Percentiles rank a stretch among this genome's conserved stretches.
phyloP scores from a whole-genome alignment of 345 rosid species.

The Litchi chinensis region DNA sequence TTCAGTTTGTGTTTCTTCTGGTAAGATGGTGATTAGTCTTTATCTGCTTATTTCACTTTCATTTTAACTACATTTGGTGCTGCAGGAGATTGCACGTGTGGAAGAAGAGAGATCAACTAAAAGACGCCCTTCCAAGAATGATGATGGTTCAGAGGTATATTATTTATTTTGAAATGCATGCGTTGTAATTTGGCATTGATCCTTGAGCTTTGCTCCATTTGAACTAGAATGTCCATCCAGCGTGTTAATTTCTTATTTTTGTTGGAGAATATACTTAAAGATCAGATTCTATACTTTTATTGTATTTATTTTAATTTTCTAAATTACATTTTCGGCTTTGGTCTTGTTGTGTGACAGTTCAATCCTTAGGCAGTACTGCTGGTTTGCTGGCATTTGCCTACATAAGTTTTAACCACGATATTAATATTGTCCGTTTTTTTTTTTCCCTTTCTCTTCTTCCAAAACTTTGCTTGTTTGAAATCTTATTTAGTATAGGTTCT shows the following conservation, averaged over 20 bases:
- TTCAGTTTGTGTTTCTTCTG: slow-evolving; percentile 20
- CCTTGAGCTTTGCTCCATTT: background rate
- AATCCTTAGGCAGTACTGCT: background rate
- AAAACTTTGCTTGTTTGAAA: background rate
- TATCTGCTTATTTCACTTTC: slow-evolving; percentile 16
- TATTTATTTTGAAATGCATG: slow-evolving; percentile 8
- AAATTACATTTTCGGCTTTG: background rate
- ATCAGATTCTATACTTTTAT: background rate
- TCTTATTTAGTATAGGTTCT: background rate
- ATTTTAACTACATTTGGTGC: slow-evolving; percentile 24
- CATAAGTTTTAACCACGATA: background rate
- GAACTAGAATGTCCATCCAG: background rate
- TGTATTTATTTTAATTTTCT: background rate
- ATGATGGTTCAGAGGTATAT: slow-evolving; percentile 82
- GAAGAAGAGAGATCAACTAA: slow-evolving; percentile 56
- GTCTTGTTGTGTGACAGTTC: background rate
- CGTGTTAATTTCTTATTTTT: background rate
- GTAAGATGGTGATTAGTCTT: slow-evolving; percentile 24
- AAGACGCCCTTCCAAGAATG: slow-evolving; percentile 54
- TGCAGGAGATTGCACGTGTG: slow-evolving; percentile 52
- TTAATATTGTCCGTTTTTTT: background rate
- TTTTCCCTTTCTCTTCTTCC: background rate
- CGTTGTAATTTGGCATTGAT: slow-evolving; percentile 8
- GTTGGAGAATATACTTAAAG: background rate
- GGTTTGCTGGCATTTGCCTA: background rate